These are phyloP conservation scores for Telopea speciosissima DNA, from an alignment of 177 flowering plant genomes.

Conservation along the genomic window DNA sequence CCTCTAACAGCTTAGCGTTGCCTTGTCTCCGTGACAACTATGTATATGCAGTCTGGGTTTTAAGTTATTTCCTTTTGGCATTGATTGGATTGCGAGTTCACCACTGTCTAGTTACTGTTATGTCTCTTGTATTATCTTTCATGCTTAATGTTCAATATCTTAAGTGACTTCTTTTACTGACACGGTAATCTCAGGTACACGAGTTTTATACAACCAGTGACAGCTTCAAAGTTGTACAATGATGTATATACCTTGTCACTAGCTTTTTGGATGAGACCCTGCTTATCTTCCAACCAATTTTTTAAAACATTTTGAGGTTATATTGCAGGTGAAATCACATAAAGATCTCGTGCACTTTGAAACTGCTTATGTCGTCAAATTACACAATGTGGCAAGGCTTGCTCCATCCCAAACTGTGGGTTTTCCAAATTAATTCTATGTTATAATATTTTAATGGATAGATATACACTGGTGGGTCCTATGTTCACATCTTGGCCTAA, in stretches of 20 bases:
- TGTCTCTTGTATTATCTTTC: not conserved
- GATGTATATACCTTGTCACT: slow-evolving; percentile 45
- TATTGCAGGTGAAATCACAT: slow-evolving; percentile 74
- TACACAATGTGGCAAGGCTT: slow-evolving; percentile 84
- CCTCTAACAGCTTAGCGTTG: no score
- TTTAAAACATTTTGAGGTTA: slow-evolving; percentile 5
- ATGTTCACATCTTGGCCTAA: not conserved
- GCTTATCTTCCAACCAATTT: not conserved
- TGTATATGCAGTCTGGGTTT: no score
- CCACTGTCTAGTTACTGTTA: not conserved
- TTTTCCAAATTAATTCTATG: slow-evolving; percentile 2
- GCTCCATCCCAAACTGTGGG: slow-evolving; percentile 84
- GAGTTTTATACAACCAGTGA: slow-evolving; percentile 94
- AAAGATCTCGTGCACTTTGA: slow-evolving; percentile 89
- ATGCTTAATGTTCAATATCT: not conserved
- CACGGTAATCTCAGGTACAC: slow-evolving; percentile 62
- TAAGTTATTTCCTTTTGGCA: no score
- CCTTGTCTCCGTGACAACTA: no score
- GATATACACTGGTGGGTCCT: not conserved
- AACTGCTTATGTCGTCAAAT: slow-evolving; percentile 97
- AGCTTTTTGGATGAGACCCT: not conserved
- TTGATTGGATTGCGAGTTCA: not conserved
- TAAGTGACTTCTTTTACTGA: not conserved
- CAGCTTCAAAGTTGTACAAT: slow-evolving; percentile 78
- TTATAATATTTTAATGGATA: not conserved